phyloP scores from a whole-genome alignment of 495 filamentous ascomycete genomes.

The Aspergillus egyptiacus region DNA sequence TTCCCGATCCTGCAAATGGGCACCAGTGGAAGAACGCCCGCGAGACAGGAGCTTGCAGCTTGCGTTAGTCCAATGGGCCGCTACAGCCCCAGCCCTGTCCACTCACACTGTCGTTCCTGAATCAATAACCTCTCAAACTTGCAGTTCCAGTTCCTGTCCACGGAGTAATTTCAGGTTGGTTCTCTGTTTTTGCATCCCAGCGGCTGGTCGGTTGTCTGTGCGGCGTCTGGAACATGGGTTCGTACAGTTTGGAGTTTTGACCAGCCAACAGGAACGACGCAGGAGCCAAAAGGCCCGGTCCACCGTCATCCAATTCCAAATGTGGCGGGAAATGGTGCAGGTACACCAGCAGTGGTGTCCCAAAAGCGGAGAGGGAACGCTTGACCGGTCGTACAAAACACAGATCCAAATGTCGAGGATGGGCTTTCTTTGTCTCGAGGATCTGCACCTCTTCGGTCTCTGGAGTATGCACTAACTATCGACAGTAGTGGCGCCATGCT shows the following conservation, averaged over 20 bases:
- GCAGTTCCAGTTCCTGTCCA: background rate
- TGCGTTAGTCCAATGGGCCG: background rate
- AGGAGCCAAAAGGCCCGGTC: background rate
- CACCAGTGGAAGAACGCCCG: background rate
- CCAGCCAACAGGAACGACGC: background rate
- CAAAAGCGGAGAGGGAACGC: background rate
- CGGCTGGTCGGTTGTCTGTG: background rate
- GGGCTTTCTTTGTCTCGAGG: background rate
- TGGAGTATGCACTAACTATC: constrained; percentile 5
- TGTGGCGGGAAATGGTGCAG: constrained; percentile 13
- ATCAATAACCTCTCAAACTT: constrained; percentile 2
- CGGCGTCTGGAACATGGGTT: background rate
- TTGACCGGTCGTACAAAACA: constrained; percentile 2
- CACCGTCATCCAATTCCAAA: constrained; percentile 1
- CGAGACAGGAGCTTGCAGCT: constrained; percentile 3
- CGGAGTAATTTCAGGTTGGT: background rate
- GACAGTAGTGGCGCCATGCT: constrained; percentile 1
- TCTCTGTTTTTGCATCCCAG: constrained; percentile 1
- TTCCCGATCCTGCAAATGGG: background rate
- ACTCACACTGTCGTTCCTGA: constrained; percentile 6
- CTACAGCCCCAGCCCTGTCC: background rate
- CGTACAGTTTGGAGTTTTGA: background rate
- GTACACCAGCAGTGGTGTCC: background rate
- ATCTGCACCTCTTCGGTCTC: constrained; percentile 1
- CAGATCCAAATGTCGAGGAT: constrained; percentile 3